Evolutionary conservation across 2,329 filamentous ascomycete genomes (phyloP), one percentile per base, ranked within the genome.

Genomic region (Leptographium procerum): DNA sequence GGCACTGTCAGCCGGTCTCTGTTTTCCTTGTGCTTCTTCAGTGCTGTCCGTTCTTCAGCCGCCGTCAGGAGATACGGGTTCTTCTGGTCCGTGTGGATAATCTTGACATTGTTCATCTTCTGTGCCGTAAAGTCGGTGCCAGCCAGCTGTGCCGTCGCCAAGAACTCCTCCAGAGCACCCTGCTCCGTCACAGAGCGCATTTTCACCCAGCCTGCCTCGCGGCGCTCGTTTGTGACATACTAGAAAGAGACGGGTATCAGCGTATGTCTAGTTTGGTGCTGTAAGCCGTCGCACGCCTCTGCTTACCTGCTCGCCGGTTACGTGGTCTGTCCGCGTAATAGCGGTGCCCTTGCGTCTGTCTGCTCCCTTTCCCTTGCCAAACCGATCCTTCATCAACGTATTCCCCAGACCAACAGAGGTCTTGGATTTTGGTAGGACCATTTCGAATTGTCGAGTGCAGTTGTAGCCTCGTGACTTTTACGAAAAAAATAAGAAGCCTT

Each of bases 161-260:
- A 77, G 72, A 99, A 99, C 72, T 99, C 94, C 72, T 99, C 94
- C 62, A 99, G 84, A 51, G 91, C 91, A 65, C 87, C 91, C 74
- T 99, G 94, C 77, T 99, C 90, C 6, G 94, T 99, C 65, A 99
- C 89, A 71, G 90, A 96, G 76, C 92, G 90, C 94, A 99, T 97
- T 79, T 97, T 99, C 69, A 97, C 90, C 91, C 91, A 99, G 65
- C 89, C 82, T 40, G 92, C 94, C 75, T 97, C 91, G 70, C 95
- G 86, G 66, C 85, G 86, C 64, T 88, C 87, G 70, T 95, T 96
- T 54, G 90, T 94, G 66, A 97, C 85, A 71, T 99, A 99, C 78
- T 87, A 62, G 47, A 29, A 19, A 10, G 48, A 10, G 1, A 29
- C 14, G 14, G 5, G 9, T n/a, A 14, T 55, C 51, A 36, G 31